phyloP scores from a whole-genome alignment of 352 stramenopile species.

The Peronospora tabacina region DNA sequence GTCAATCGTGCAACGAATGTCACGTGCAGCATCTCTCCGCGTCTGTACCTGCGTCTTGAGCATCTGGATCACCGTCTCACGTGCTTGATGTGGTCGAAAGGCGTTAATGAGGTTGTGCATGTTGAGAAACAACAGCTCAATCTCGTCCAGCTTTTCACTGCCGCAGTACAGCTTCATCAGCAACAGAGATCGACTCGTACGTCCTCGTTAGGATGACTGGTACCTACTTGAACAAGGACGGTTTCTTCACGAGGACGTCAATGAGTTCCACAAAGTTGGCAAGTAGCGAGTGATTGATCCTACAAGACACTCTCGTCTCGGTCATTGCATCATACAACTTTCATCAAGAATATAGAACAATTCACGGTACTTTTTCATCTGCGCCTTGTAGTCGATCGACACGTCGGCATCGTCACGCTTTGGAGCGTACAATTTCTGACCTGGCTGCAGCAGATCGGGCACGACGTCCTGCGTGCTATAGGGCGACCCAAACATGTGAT shows the following conservation, averaged over 20 bases:
- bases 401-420: slow-evolving; percentile 9
- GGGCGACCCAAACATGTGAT: slow-evolving; percentile 82
- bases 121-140: slow-evolving; percentile 84
- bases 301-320: slow-evolving; percentile 10
- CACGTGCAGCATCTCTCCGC: slow-evolving; percentile 54
- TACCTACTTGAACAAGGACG: slow-evolving; percentile 73
- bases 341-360: background rate
- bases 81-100: slow-evolving; percentile 79
- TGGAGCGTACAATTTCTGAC: slow-evolving; percentile 54
- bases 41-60: slow-evolving; percentile 72
- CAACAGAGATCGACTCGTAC: background rate
- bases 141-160: slow-evolving; percentile 77
- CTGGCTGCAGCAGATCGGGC: slow-evolving; percentile 56
- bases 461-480: slow-evolving; percentile 79
- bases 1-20: slow-evolving; percentile 73
- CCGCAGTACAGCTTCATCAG: slow-evolving; percentile 3
- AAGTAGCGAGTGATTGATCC: slow-evolving; percentile 77
- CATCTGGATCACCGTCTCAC: slow-evolving; percentile 80
- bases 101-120: slow-evolving; percentile 88
- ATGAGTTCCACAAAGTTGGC: slow-evolving; percentile 81
- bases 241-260: slow-evolving; percentile 73
- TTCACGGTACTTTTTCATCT: slow-evolving; percentile 67
- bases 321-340: background rate
- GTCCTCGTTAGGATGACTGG: background rate
- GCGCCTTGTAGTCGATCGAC: slow-evolving; percentile 53